These are phyloP conservation scores for Amanita inopinata DNA, from an alignment of 768 basidiomycete species.

Conservation along the genomic window DNA sequence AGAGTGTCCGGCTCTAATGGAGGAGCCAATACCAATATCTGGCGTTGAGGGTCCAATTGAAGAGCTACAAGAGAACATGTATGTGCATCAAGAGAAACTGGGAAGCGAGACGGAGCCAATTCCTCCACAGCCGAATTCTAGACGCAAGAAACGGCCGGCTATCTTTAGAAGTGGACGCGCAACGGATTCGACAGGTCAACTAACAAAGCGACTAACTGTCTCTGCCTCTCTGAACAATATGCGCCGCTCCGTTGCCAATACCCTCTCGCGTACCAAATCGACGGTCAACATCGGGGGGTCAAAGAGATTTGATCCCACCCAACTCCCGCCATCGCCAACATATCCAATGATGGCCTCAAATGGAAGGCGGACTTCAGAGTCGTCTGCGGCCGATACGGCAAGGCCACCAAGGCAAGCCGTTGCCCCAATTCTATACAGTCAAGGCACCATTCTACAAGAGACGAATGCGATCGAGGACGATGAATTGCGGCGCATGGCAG, in stretches of 20 bases:
- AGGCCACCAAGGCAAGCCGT: slow-evolving; percentile 31
- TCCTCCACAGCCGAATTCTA: not conserved
- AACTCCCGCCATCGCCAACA: slow-evolving; percentile 31
- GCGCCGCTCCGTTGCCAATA: slow-evolving; percentile 34
- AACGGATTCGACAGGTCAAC: slow-evolving; percentile 4
- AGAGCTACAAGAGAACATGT: not conserved
- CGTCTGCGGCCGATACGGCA: slow-evolving; percentile 4
- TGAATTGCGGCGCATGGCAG: slow-evolving; percentile 59
- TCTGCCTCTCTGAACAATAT: slow-evolving; percentile 33
- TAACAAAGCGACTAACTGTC: slow-evolving; percentile 18
- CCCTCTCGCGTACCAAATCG: slow-evolving; percentile 17
- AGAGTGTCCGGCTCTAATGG: slow-evolving; percentile 12
- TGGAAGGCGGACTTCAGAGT: slow-evolving; percentile 2
- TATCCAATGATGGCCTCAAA: slow-evolving; percentile 11
- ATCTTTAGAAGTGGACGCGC: slow-evolving; percentile 1
- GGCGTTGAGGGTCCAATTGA: not conserved
- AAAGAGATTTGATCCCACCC: slow-evolving; percentile 21
- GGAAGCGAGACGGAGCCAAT: not conserved
- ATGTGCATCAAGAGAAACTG: not conserved
- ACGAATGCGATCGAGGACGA: slow-evolving; percentile 51
- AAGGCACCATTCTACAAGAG: slow-evolving; percentile 46
- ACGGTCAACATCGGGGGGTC: slow-evolving; percentile 15
- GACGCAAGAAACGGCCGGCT: not conserved
- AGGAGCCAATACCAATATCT: slow-evolving; percentile 2
- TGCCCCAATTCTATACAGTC: slow-evolving; percentile 49